These are phyloP conservation scores for Fusarium tupiense DNA, from an alignment of 2,329 filamentous ascomycete genomes.

Conservation along the genomic window DNA sequence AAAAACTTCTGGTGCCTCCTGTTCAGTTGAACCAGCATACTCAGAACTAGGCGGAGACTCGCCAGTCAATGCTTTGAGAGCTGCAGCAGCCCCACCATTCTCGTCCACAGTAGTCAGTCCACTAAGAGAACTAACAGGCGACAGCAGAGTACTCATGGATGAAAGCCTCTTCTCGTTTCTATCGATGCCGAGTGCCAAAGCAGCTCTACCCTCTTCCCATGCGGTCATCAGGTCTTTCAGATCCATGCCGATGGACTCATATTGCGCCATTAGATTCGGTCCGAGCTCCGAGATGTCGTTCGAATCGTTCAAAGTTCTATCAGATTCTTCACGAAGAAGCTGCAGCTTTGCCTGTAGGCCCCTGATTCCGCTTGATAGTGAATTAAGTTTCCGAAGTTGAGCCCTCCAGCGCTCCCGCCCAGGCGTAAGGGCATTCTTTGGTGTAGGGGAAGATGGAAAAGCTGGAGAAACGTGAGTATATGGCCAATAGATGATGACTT, in stretches of 20 bases:
- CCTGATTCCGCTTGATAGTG: constrained; percentile 88
- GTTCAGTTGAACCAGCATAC: constrained; percentile 64
- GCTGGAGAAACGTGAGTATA: constrained; percentile 48
- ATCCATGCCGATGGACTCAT: constrained; percentile 92
- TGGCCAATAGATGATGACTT: background rate
- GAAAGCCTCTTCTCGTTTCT: constrained; percentile 78
- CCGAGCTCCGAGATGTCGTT: constrained; percentile 79
- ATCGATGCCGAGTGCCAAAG: constrained; percentile 83
- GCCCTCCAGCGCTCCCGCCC: constrained; percentile 85
- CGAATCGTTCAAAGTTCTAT: constrained; percentile 78
- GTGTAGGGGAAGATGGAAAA: constrained; percentile 64
- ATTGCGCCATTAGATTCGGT: constrained; percentile 83
- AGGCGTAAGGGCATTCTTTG: constrained; percentile 72
- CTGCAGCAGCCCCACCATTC: constrained; percentile 59
- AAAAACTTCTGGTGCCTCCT: constrained; percentile 82
- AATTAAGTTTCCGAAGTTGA: constrained; percentile 88
- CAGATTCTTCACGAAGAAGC: constrained; percentile 88
- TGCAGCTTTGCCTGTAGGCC: constrained; percentile 95
- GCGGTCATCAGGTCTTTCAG: constrained; percentile 81
- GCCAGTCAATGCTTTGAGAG: constrained; percentile 81
- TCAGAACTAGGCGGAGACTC: constrained; percentile 67
- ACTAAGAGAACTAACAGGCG: constrained; percentile 71
- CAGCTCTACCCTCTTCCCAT: constrained; percentile 89
- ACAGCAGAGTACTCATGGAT: constrained; percentile 68
- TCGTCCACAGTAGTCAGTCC: constrained; percentile 73